Evolutionary conservation across 306 rosid genomes (phyloP), one percentile per base, ranked within the genome.

Genomic region (Glycine latifolia): DNA sequence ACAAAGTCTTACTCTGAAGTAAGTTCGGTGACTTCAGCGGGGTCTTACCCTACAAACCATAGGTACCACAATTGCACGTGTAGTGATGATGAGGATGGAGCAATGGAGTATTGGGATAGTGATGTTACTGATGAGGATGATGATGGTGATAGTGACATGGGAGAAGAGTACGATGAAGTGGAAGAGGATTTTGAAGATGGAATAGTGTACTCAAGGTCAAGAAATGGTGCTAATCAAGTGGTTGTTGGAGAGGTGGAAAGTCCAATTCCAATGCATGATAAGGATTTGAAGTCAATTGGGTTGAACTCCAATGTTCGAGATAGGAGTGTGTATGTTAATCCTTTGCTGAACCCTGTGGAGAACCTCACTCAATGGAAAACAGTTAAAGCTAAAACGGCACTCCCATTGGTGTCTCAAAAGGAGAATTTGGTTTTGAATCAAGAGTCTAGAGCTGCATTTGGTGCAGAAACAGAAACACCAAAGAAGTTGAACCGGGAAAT

Each of bases 321-420:
- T 77, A 89, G 97, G 79, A 90, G 89, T 87, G 81, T 67, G 53
- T 89, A 90, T 80, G 93, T 89, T 82, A 92, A 89, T 86, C 76
- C 97, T 15, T 94, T 93, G 86, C 81, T 91, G 80, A 91, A 90
- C 86, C 97, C 97, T 3, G 97, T 91, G 33, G 94, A 93, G 63
- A 91, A 93, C 67, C 88, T 93, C 41, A 72, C 89, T 10, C 97
- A 91, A 43, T 91, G 94, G 94, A 93, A 91, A 88, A 87, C 88
- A 17, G 90, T 83, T 39, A 91, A 91, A 87, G 87, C 84, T 20
- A 89, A 67, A 86, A 88, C 89, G 47, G 48, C 73, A 73, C 65
- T 75, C 46, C 59, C 72, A 73, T 66, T 78, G 80, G 87, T 81
- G 80, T 87, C 88, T 72, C 89, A 73, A 67, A 93, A 93, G 81